These are phyloP conservation scores for Epichloe sibirici DNA, from an alignment of 2,329 filamentous ascomycete genomes.

Conservation along the genomic window DNA sequence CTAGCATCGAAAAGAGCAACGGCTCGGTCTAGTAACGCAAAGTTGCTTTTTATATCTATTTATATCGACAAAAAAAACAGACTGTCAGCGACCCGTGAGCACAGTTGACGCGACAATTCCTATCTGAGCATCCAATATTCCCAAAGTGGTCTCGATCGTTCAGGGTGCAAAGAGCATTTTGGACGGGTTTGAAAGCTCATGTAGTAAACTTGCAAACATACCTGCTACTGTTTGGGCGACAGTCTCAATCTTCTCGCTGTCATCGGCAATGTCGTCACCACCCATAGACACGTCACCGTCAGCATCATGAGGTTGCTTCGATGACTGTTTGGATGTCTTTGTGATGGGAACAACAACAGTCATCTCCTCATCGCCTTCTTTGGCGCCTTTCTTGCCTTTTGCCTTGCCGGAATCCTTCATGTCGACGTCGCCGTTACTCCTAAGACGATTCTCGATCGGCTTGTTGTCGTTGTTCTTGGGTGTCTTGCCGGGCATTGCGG, in stretches of 20 bases:
- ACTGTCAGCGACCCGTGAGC: constrained; percentile 2
- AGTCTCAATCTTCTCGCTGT: constrained; percentile 47
- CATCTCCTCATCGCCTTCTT: constrained; percentile 68
- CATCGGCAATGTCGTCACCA: constrained; percentile 42
- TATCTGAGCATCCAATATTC: too few relatives aligned
- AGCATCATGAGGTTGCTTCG: constrained; percentile 43
- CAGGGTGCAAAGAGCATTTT: background rate
- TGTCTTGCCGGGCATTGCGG: constrained; percentile 58
- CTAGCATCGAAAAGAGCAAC: constrained; percentile 88
- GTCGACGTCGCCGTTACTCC: constrained; percentile 51
- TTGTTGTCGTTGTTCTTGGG: constrained; percentile 61
- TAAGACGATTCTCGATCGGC: constrained; percentile 55
- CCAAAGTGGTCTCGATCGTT: background rate
- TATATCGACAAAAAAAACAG: constrained; percentile 7
- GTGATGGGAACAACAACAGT: constrained; percentile 67
- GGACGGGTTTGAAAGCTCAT: too few relatives aligned
- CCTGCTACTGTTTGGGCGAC: constrained; percentile 47
- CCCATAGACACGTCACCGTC: constrained; percentile 65
- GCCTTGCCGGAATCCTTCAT: constrained; percentile 58
- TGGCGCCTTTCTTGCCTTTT: constrained; percentile 50
- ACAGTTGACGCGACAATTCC: background rate
- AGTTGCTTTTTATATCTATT: constrained; percentile 89
- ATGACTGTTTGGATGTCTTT: constrained; percentile 48
- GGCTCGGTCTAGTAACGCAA: constrained; percentile 79
- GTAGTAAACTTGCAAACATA: constrained; percentile 21